Evolutionary conservation across 2,329 filamentous ascomycete genomes (phyloP).

Genomic region (Cladophialophora psammophila): DNA sequence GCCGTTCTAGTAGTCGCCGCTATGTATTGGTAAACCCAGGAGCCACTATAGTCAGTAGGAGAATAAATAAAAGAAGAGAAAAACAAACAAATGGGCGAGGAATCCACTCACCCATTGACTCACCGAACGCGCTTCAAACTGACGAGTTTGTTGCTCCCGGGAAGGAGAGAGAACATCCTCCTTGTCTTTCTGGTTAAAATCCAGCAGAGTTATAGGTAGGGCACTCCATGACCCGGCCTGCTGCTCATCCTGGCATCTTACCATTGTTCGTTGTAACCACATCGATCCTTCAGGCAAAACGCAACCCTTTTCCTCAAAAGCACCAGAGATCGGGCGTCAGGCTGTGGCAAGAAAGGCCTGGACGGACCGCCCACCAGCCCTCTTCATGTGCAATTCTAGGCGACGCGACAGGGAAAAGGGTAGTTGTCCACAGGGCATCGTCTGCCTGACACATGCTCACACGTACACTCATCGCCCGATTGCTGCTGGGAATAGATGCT

Average conservation of each 20-base stretch:
- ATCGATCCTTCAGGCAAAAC: background rate
- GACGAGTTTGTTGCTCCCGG: no score
- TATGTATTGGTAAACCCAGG: no score
- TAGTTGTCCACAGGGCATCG: background rate
- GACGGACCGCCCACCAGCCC: background rate
- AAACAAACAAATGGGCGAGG: no score
- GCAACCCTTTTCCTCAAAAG: background rate
- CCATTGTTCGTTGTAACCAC: background rate
- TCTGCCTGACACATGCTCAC: conserved; percentile 5
- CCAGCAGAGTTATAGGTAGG: background rate
- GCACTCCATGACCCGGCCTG: background rate
- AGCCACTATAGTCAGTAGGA: no score
- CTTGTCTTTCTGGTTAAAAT: no score
- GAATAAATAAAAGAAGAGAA: no score
- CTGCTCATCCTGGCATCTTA: background rate
- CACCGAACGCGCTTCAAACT: no score
- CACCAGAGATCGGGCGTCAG: background rate
- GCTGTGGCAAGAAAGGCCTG: background rate
- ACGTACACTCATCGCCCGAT: background rate
- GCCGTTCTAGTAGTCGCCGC: no score
- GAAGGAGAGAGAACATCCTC: no score
- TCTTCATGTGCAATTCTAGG: conserved; percentile 4
- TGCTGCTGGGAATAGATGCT: background rate
- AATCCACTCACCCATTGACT: no score
- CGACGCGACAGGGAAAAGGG: background rate